Evolutionary conservation across 805 yeast species (phyloP).

Genomic region (Candida incommunis): DNA sequence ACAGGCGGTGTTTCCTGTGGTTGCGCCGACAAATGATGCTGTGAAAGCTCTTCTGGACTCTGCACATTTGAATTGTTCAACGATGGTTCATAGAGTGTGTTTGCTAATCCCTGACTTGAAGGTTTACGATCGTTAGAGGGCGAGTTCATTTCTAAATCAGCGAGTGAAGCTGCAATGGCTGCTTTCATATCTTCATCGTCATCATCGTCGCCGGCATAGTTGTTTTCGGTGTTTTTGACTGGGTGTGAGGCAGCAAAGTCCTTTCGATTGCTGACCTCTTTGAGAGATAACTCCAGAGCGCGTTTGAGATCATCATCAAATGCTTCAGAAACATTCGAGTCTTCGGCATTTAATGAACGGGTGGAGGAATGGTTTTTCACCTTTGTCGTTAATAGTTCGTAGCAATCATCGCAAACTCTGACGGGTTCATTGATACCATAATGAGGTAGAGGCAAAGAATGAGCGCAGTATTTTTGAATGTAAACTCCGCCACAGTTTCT

Average conservation of each 20-base stretch:
- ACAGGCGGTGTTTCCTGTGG: constrained; percentile 5
- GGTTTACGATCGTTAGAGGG: constrained; percentile 18
- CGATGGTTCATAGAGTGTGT: constrained; percentile 20
- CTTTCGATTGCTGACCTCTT: neutral
- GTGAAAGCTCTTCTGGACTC: constrained; percentile 1
- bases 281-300: constrained; percentile 70
- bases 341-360: constrained; percentile 35
- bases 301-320: constrained; percentile 46
- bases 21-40: constrained; percentile 13
- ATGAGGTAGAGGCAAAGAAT: constrained; percentile 56
- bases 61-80: neutral
- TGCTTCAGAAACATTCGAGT: constrained; percentile 13
- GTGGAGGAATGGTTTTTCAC: constrained; percentile 12
- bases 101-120: neutral
- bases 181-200: constrained; percentile 84
- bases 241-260: constrained; percentile 2
- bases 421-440: constrained; percentile 82
- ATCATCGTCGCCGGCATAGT: constrained; percentile 30
- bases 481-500: constrained; percentile 94
- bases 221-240: neutral
- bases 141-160: constrained; percentile 36
- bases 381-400: constrained; percentile 22
- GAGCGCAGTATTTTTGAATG: constrained; percentile 73
- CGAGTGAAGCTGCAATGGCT: constrained; percentile 84
- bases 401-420: constrained; percentile 87